phyloP scores from a whole-genome alignment of 2,329 filamentous ascomycete species.

The Sporothrix humicola region DNA sequence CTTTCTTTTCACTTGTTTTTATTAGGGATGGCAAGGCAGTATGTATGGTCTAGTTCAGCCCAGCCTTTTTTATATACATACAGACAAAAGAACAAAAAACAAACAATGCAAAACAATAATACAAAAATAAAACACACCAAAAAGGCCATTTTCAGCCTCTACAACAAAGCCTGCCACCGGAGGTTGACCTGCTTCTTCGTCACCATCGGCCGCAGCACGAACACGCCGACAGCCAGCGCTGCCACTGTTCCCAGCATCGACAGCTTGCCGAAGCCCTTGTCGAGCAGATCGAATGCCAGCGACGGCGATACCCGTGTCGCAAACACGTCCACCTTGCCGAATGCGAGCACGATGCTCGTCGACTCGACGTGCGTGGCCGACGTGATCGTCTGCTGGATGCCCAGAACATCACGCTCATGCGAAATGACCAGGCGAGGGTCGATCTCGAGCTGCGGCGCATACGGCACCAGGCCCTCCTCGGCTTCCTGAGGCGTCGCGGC shows the following conservation, averaged over 20 bases:
- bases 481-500: constrained; percentile 79
- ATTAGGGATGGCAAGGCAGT: not conserved
- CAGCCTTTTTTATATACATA: not conserved
- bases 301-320: constrained; percentile 87
- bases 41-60: not conserved
- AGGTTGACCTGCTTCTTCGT: constrained; percentile 71
- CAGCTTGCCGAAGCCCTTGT: constrained; percentile 90
- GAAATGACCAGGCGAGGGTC: constrained; percentile 81
- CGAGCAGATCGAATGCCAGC: constrained; percentile 87
- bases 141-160: constrained; percentile 25
- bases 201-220: constrained; percentile 82
- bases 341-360: constrained; percentile 87
- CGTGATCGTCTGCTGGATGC: constrained; percentile 74
- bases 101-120: not conserved
- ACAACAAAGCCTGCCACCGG: constrained; percentile 58
- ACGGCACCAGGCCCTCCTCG: constrained; percentile 81
- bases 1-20: not conserved
- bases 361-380: constrained; percentile 85
- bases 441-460: constrained; percentile 78
- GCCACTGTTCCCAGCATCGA: constrained; percentile 83
- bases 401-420: constrained; percentile 46
- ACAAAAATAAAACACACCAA: constrained; percentile 5
- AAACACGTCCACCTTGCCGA: constrained; percentile 80
- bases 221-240: constrained; percentile 76
- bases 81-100: not conserved